These are phyloP conservation scores for Volvariella volvacea DNA, from an alignment of 1,284 basidiomycete genomes.

Conservation along the genomic window DNA sequence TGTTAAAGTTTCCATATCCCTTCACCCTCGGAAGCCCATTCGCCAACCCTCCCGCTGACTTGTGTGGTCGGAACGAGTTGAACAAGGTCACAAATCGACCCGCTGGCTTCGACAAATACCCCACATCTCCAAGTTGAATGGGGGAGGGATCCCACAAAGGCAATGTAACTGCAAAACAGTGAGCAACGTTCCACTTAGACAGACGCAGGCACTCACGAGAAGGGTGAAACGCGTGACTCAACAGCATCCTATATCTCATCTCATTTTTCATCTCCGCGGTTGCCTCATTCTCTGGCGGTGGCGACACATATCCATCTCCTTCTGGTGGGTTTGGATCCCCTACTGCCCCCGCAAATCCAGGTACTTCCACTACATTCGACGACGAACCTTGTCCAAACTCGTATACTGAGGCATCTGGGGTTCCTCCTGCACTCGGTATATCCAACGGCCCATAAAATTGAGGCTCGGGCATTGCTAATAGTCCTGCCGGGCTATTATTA, in stretches of 20 bases:
- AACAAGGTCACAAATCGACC: constrained; percentile 67
- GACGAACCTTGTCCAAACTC: too few species aligned
- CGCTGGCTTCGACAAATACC: constrained; percentile 55
- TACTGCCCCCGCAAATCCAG: too few species aligned
- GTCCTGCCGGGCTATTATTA: too few species aligned
- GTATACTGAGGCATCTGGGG: too few species aligned
- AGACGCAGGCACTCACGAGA: constrained; percentile 40
- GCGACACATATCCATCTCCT: constrained; percentile 34
- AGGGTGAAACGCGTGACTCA: constrained; percentile 62
- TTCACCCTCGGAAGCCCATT: constrained; percentile 39
- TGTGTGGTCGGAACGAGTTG: constrained; percentile 51
- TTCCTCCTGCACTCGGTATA: too few species aligned
- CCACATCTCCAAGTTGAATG: constrained; percentile 62
- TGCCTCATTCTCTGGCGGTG: constrained; percentile 36
- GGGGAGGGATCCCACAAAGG: constrained; percentile 64
- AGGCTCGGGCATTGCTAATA: too few species aligned
- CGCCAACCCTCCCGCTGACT: constrained; percentile 23
- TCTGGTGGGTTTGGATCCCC: constrained; percentile 7
- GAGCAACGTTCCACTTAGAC: constrained; percentile 1
- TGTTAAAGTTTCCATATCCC: constrained; percentile 43
- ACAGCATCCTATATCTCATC: constrained; percentile 50
- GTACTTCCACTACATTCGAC: too few species aligned
- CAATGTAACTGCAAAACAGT: constrained; percentile 45
- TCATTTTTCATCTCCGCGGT: constrained; percentile 46
- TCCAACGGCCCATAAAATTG: too few species aligned